Conservation (phyloP, 169 alveolate species). For the Plasmodium malariae region DNA sequence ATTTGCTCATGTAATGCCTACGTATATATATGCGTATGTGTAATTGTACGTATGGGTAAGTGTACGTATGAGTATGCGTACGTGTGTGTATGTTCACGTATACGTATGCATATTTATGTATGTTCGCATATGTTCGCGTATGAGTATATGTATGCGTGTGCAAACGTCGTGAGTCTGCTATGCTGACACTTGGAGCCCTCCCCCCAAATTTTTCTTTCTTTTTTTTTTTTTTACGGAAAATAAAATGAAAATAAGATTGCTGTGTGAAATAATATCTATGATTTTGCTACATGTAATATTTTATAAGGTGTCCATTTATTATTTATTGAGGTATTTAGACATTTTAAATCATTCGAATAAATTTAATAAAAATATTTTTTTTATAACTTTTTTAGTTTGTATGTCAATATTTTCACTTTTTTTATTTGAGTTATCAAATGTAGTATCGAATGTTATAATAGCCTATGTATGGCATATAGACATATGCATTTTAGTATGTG, state of each 20-base stretch:
- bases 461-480: constrained; percentile 66
- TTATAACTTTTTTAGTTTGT: constrained; percentile 64
- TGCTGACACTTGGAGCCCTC: constrained; percentile 3
- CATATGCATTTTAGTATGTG: constrained; percentile 46
- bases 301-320: constrained; percentile 61
- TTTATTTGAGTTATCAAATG: constrained; percentile 46
- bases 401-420: constrained; percentile 70
- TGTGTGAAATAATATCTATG: constrained; percentile 55
- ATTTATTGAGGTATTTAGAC: constrained; percentile 59
- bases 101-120: background rate
- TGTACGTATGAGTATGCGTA: too few relatives aligned
- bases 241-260: constrained; percentile 43
- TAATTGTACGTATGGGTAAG: too few relatives aligned
- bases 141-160: background rate
- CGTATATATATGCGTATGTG: too few relatives aligned
- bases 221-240: background rate
- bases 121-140: background rate
- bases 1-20: too few relatives aligned
- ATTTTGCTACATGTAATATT: constrained; percentile 47
- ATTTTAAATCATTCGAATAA: constrained; percentile 60
- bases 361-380: constrained; percentile 62
- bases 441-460: constrained; percentile 43
- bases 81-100: too few relatives aligned
- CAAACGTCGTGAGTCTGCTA: background rate
- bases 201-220: background rate